Percentiles rank a stretch among this genome's conserved stretches.
Evolutionary conservation across 1,139 yeast genomes (phyloP).

Genomic region (Pichia sp.): DNA sequence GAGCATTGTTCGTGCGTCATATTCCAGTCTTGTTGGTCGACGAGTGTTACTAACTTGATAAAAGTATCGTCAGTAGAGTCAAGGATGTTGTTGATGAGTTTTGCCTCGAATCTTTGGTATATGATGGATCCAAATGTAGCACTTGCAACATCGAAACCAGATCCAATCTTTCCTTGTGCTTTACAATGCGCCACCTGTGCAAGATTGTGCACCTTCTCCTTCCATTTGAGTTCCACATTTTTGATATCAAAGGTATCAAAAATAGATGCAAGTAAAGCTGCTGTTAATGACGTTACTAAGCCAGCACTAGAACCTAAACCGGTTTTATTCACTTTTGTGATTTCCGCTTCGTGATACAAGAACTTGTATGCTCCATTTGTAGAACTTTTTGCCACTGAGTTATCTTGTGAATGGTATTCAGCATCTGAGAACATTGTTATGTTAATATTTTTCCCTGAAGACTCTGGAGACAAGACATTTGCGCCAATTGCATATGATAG

Average conservation of each 20-base stretch:
- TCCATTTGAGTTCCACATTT: slow-evolving; percentile 23
- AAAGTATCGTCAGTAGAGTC: slow-evolving; percentile 20
- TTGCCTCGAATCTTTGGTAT: slow-evolving; percentile 66
- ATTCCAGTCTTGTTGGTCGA: slow-evolving; percentile 50
- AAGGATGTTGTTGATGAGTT: slow-evolving; percentile 38
- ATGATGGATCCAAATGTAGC: slow-evolving; percentile 88
- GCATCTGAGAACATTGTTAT: slow-evolving; percentile 77
- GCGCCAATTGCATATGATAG: slow-evolving; percentile 38
- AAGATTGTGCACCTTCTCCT: slow-evolving; percentile 54
- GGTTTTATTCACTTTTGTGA: slow-evolving; percentile 78
- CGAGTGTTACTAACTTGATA: slow-evolving; percentile 31
- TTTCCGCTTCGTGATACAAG: slow-evolving; percentile 50
- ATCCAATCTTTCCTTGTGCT: slow-evolving; percentile 93
- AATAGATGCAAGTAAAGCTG: slow-evolving; percentile 55
- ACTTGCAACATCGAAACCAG: slow-evolving; percentile 95
- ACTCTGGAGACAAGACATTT: slow-evolving; percentile 23
- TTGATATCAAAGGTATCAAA: slow-evolving; percentile 30
- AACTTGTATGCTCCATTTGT: slow-evolving; percentile 38
- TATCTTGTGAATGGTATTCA: slow-evolving; percentile 77
- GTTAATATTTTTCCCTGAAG: slow-evolving; percentile 27
- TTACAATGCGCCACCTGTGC: slow-evolving; percentile 88
- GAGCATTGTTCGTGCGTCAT: slow-evolving; percentile 45
- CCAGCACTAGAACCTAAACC: slow-evolving; percentile 98
- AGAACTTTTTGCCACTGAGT: slow-evolving; percentile 31
- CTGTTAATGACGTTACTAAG: slow-evolving; percentile 69